A percentile compares a stretch with the other conserved stretches of the same genome.
Conservation (phyloP, 169 alveolate species). For the Plasmodium gaboni region DNA sequence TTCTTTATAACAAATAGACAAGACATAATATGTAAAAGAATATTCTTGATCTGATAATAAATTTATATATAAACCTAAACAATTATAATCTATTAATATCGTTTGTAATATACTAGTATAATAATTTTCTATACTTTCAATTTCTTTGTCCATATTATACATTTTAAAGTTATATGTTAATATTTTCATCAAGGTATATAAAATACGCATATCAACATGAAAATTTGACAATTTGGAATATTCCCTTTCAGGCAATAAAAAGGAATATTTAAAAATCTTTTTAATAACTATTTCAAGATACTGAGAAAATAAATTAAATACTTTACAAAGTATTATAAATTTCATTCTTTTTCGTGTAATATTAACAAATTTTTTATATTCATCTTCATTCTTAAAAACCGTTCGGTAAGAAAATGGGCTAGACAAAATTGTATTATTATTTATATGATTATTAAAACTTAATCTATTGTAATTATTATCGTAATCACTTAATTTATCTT, state of each 20-base stretch:
- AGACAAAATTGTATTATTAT: neutral
- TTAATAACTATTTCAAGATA: slow-evolving; percentile 38
- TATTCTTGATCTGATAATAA: slow-evolving; percentile 61
- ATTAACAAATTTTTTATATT: neutral
- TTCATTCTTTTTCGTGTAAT: slow-evolving; percentile 47
- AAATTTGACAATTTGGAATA: slow-evolving; percentile 25
- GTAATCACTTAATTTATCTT: neutral
- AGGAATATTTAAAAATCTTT: slow-evolving; percentile 45
- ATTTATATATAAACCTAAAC: slow-evolving; percentile 64
- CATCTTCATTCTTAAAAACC: neutral
- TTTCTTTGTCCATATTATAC: slow-evolving; percentile 58
- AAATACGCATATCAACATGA: slow-evolving; percentile 41
- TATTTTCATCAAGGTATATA: slow-evolving; percentile 62
- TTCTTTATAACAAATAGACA: slow-evolving; percentile 66
- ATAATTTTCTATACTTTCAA: slow-evolving; percentile 63
- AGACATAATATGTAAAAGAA: slow-evolving; percentile 65
- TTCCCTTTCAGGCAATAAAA: slow-evolving; percentile 61
- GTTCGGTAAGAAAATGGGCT: too few relatives aligned
- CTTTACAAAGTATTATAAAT: slow-evolving; percentile 36
- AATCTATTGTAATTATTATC: neutral
- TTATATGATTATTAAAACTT: neutral
- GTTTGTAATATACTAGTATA: slow-evolving; percentile 48
- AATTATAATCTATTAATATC: slow-evolving; percentile 43
- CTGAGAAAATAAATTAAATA: slow-evolving; percentile 58
- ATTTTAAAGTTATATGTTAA: slow-evolving; percentile 26